These are phyloP conservation scores for Pezicula carpinea DNA, from an alignment of 2,329 filamentous ascomycete species.

Conservation along the genomic window DNA sequence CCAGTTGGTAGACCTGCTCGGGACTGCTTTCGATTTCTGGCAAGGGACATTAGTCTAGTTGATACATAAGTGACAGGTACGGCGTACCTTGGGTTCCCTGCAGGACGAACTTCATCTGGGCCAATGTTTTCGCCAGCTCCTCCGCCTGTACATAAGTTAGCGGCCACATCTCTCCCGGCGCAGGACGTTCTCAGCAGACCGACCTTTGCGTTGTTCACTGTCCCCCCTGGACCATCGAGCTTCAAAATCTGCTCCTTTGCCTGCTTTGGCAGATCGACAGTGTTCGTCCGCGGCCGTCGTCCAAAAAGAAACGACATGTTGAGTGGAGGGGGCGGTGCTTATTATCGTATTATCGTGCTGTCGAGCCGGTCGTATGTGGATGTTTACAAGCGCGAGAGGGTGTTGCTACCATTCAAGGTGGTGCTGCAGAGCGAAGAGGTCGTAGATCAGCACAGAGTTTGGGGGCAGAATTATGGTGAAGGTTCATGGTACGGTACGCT, in stretches of 20 bases:
- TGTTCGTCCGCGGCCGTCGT: constrained; percentile 56
- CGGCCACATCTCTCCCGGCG: constrained; percentile 4
- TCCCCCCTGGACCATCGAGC: constrained; percentile 52
- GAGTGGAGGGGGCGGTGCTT: background rate
- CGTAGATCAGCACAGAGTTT: no score
- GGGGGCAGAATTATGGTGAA: no score
- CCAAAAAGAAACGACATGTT: constrained; percentile 68
- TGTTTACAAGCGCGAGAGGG: no score
- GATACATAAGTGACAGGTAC: background rate
- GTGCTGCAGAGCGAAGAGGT: no score
- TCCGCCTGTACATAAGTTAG: constrained; percentile 57
- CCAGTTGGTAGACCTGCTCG: constrained; percentile 82
- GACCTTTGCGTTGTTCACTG: constrained; percentile 45
- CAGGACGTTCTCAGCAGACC: constrained; percentile 1
- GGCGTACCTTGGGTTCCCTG: constrained; percentile 83
- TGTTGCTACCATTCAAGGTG: no score
- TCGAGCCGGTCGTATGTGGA: background rate
- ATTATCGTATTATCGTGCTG: background rate
- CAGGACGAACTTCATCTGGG: constrained; percentile 87
- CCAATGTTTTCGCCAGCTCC: constrained; percentile 78
- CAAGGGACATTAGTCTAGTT: constrained; percentile 7
- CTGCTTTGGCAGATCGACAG: constrained; percentile 42
- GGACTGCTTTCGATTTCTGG: constrained; percentile 80
- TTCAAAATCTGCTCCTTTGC: constrained; percentile 60
- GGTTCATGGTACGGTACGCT: no score